Base-by-base conservation (phyloP, 1,139 yeast species). In the Meyerozyma guilliermondii region DNA sequence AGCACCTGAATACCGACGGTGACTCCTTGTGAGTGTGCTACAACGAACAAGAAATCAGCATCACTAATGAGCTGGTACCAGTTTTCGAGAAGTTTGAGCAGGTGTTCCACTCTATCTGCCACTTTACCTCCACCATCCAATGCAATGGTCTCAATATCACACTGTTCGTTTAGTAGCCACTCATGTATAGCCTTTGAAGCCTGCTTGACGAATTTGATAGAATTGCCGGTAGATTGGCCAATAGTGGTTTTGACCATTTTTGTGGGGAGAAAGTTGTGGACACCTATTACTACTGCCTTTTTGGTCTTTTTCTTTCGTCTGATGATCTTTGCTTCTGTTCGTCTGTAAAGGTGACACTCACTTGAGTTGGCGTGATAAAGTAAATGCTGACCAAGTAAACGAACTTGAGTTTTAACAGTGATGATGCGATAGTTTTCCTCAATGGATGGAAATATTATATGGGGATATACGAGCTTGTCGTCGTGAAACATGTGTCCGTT, bases 71-170 rank as follows among this genome's bases (percentile, higher is more conserved):
- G 45, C 13, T 58, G 61, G 11, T 48, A 48, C 81, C 81, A 78
- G 49, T 75, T 75, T 8, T 64, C 63, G 22, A 77, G 53, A 14
- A 78, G 52, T 34, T 56, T 50, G 13, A 65, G 44, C 33, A 68
- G 57, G 31, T 60, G 58, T 22, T 62, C 61, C 2, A 67, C 74
- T 40, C 81, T 50, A 26, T 73, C 74, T 28, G 60, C 58, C 2
- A 75, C 63, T 37, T 62, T 65, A 2, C 83, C 83, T 44, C 72
- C 70, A 1, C 83, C 81, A 48, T 78, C 83, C 14, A 78, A 55
- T 4, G 79, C 70, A 14, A 78, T 71, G 0, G 76, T 65, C 33
- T 71, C 71, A n/a, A 78, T 66, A 14, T 60, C 62, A 41, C 50
- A 51, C 23, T 58, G 53, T 38, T 50, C 53, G 36, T 54, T 36